Conservation (phyloP, 306 rosid species). For the Luffa aegyptiaca region DNA sequence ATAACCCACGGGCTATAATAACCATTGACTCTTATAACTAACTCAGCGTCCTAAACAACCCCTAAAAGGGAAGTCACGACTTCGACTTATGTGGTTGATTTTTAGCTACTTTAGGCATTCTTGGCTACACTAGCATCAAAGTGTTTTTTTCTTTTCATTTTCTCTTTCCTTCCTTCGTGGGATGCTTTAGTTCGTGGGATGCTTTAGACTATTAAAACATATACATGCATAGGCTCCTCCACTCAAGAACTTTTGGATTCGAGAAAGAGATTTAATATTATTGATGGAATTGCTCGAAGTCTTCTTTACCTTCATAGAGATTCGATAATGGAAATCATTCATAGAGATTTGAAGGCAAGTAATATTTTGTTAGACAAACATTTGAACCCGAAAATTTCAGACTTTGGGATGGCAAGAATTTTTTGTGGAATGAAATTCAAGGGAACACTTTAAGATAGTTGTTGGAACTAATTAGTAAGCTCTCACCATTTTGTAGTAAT, state of each 20-base stretch:
- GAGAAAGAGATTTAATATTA: not conserved
- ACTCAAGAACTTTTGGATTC: not conserved
- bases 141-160: not conserved
- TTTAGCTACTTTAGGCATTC: no score
- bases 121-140: no score
- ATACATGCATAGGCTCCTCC: not conserved
- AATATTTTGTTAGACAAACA: not conserved
- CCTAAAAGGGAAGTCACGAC: no score
- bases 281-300: not conserved
- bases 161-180: no score
- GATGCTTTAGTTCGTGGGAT: not conserved
- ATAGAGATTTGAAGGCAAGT: not conserved
- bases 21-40: no score
- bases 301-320: slow-evolving; percentile 2
- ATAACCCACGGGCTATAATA: no score
- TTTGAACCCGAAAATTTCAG: not conserved
- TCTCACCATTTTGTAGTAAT: not conserved
- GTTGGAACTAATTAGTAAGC: slow-evolving; percentile 3
- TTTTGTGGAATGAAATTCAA: not conserved
- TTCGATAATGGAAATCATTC: not conserved
- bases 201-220: not conserved
- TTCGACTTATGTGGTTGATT: no score
- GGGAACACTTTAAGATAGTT: not conserved
- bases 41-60: no score
- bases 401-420: slow-evolving; percentile 4